Evolutionary conservation across 1,139 yeast species (phyloP), one percentile per base, ranked within the genome.

Genomic region (Yamadazyma kanchanaburiensis): DNA sequence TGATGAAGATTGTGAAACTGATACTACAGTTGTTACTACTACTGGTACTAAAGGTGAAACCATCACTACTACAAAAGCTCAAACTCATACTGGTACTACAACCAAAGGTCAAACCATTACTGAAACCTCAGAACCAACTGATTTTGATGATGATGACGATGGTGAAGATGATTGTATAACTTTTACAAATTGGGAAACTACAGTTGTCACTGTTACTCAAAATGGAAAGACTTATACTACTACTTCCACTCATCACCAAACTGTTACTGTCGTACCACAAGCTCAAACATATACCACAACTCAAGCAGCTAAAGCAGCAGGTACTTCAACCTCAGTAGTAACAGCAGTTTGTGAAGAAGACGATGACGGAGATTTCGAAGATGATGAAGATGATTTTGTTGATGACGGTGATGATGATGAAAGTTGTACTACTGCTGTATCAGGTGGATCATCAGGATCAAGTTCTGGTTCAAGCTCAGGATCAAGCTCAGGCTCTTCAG

Each of bases 91-190:
- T 10, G 10, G 20, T 8, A 18, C 20, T 7, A 28, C 25, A 15
- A n/a, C n/a, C n/a, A n/a, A n/a, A n/a, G n/a, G n/a, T n/a, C n/a
- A n/a, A n/a, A 23, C 27, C 15, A 23, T 14, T 8, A 29, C 40
- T 13, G 21, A 21, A n/a, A 11, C 12, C 20, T 6, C 27, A 10
- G 27, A 26, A 12, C 25, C 40, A 10, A 35, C 42, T 7, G 34
- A 35, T 21, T 34, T 30, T 18, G 39, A 37, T 12, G 37, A 33
- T 13, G 40, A 35, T 22, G 40, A 31, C 5, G 42, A 37, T 22
- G 42, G 34, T 12, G 43, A 39, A 26, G 42, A 32, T 6, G 48
- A 44, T 23, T 43, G 46, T 35, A 25, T 32, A 8, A 34, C 38
- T 10, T 28, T 37, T 26, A 32, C 45, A 21, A 24, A 36, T 23